Evolutionary conservation across 1,284 basidiomycete species (phyloP).

Genomic region (Megacollybia platyphylla): DNA sequence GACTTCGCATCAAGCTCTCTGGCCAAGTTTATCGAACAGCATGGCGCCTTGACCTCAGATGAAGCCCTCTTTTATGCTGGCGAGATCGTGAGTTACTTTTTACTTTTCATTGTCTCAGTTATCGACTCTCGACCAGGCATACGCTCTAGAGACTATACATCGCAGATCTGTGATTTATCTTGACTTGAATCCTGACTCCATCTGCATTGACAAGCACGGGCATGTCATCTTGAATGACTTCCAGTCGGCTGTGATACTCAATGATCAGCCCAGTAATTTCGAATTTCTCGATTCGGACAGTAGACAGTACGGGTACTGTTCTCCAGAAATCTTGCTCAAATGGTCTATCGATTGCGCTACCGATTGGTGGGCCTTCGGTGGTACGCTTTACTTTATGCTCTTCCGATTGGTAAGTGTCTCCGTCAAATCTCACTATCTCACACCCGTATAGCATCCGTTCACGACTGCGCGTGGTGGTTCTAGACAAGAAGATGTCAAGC

Average conservation of each 20-base stretch:
- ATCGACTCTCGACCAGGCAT: not conserved
- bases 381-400: not conserved
- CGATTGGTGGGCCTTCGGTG: not conserved
- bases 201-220: not conserved
- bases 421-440: not conserved
- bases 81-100: not conserved
- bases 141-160: not conserved
- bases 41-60: not conserved
- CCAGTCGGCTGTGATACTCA: not conserved
- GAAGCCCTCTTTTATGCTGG: not conserved
- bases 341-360: not conserved
- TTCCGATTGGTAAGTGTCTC: not conserved
- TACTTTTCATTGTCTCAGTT: not conserved
- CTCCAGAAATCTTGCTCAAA: not conserved
- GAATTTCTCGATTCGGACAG: not conserved
- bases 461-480: not conserved
- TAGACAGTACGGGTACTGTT: not conserved
- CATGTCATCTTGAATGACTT: not conserved
- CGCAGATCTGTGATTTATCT: not conserved
- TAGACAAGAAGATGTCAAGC: not conserved
- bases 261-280: too few species aligned
- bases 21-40: not conserved
- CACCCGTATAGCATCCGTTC: not conserved
- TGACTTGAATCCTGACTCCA: not conserved
- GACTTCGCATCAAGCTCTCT: not conserved